Evolutionary conservation across 805 yeast species (phyloP).

Genomic region (Candida chilensis): DNA sequence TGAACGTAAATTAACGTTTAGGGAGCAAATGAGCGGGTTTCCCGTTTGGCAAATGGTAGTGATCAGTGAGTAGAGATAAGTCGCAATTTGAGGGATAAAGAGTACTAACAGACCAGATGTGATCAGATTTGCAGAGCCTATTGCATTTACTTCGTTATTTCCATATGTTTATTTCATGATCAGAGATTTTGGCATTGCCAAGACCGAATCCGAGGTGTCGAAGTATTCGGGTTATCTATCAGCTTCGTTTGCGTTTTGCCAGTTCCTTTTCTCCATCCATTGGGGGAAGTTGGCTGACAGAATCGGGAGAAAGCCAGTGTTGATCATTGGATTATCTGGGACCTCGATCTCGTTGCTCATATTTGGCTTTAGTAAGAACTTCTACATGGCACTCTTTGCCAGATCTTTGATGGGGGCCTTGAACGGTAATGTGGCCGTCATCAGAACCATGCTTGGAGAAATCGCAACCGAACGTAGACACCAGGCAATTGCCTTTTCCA

Average conservation of each 20-base stretch:
- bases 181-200: conserved; percentile 42
- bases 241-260: conserved; percentile 54
- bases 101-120: conserved; percentile 9
- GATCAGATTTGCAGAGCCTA: conserved; percentile 52
- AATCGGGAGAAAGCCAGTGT: conserved; percentile 47
- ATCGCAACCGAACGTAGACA: conserved; percentile 45
- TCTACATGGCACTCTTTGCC: conserved; percentile 42
- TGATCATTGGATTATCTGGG: conserved; percentile 44
- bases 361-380: conserved; percentile 47
- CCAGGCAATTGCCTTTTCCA: conserved; percentile 55
- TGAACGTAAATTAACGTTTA: too few species aligned
- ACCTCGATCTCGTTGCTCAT: conserved; percentile 35
- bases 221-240: conserved; percentile 55
- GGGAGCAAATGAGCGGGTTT: conserved; percentile 45
- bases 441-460: conserved; percentile 56
- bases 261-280: conserved; percentile 44
- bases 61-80: conserved; percentile 7
- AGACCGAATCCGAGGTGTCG: conserved; percentile 42
- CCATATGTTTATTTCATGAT: conserved; percentile 62
- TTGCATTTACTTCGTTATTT: conserved; percentile 54
- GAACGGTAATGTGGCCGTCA: conserved; percentile 60
- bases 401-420: conserved; percentile 46
- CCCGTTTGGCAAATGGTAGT: conserved; percentile 41
- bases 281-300: conserved; percentile 53
- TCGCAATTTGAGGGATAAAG: neutral